Evolutionary conservation across 305 asterid species (phyloP), one percentile per base, ranked within the genome.

Genomic region (Fraxinus baroniana): DNA sequence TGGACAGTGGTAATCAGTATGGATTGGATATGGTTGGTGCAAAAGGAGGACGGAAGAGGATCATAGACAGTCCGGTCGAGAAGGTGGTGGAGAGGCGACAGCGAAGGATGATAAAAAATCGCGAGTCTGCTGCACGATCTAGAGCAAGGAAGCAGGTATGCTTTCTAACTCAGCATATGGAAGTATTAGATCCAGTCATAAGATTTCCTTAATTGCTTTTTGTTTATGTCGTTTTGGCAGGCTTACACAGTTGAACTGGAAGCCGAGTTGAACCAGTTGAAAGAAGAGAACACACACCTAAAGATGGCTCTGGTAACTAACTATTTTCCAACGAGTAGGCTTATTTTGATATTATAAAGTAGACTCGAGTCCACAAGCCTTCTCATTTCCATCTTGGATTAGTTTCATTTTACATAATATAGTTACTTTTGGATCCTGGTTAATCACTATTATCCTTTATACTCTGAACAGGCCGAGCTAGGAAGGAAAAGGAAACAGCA

Each of bases 161-260:
- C 33, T 15, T 28, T 32, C 32, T 35, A 72, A 72, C 44, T 72
- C 77, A 33, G 46, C 55, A 22, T 72, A 3, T 46, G 33, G 66
- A 32, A 35, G 30, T 15, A 52, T 22, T 28, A 15, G 9, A 13
- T n/a, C 20, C 17, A 24, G 9, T 49, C 10, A 32, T 9, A 30
- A n/a, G 74, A 15, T 55, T 30, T 32, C 60, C 1, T 36, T 44
- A 13, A 18, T 13, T 68, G 22, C 28, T 13, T 10, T 71, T 71
- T 24, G 39, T 13, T 22, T 20, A 7, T 79, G 37, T 60, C 22
- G 17, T 73, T 82, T 68, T 20, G 75, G 79, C 84, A 93, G 94
- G 99, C 98, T 4, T 93, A 93, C 60, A 93, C 98, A 0, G 94
- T 94, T 17, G 98, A 94, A 81, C 95, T 93, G 9, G 99, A 96